These are phyloP conservation scores for Cladophialophora exuberans DNA, from an alignment of 2,329 filamentous ascomycete genomes.

Conservation along the genomic window DNA sequence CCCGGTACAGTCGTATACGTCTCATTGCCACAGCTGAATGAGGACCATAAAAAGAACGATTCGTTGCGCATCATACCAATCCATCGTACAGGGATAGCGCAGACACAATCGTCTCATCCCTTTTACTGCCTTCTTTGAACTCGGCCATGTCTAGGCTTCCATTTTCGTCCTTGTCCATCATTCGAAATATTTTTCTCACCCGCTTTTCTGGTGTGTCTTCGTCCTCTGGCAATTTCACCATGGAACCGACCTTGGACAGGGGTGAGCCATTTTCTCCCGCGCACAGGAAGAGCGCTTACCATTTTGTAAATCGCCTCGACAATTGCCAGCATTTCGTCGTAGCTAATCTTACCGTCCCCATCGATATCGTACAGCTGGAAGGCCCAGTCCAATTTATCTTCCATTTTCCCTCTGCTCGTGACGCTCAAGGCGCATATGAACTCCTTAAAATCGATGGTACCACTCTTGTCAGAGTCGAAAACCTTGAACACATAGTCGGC, in stretches of 20 bases:
- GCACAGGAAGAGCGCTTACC: conserved; percentile 60
- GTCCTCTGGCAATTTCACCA: conserved; percentile 98
- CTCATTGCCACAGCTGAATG: neutral
- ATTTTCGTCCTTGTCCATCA: conserved; percentile 99
- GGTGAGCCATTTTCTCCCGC: conserved; percentile 1
- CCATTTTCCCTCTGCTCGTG: conserved; percentile 96
- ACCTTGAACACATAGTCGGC: conserved; percentile 99
- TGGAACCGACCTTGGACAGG: conserved; percentile 80
- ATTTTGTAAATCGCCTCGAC: conserved; percentile 99
- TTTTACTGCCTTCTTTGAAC: conserved; percentile 99
- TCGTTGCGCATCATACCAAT: conserved; percentile 65
- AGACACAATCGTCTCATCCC: conserved; percentile 97
- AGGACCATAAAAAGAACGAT: neutral
- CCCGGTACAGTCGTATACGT: neutral
- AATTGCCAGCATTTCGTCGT: conserved; percentile 98
- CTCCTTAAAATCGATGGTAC: conserved; percentile 98
- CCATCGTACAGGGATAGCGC: conserved; percentile 96
- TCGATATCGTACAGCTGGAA: conserved; percentile 99
- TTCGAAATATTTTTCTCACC: conserved; percentile 96
- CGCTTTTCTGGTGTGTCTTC: conserved; percentile 99
- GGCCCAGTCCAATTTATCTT: conserved; percentile 99
- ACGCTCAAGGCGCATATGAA: conserved; percentile 98
- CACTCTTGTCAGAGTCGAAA: conserved; percentile 96
- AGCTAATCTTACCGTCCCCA: conserved; percentile 97
- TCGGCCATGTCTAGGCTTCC: conserved; percentile 95